These are phyloP conservation scores for Cenchrus purpureus DNA, from an alignment of 176 grass and related monocot genomes.

Conservation along the genomic window DNA sequence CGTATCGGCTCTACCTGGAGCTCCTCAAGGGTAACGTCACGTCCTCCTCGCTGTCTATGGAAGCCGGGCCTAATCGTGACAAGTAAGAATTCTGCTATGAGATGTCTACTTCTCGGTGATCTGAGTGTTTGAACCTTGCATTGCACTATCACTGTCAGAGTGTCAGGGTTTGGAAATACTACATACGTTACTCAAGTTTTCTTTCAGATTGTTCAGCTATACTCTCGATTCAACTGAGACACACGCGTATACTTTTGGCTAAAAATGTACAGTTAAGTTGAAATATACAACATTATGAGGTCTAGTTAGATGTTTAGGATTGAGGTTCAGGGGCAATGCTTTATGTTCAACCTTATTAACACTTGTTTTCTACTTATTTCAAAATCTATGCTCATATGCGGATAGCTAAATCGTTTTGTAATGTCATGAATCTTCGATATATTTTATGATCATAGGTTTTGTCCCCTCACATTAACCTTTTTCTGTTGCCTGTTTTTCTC, in stretches of 20 bases:
- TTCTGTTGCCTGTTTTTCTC: not conserved
- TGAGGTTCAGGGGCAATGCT: not conserved
- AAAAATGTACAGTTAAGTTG: not conserved
- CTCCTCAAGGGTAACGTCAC: slow-evolving; percentile 64
- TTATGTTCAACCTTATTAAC: not conserved
- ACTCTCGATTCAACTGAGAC: not conserved
- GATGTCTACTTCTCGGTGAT: not conserved
- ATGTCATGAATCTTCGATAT: not conserved
- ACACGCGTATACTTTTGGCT: not conserved
- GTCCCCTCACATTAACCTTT: not conserved
- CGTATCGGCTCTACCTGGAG: slow-evolving; percentile 86
- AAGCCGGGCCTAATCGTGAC: slow-evolving; percentile 58
- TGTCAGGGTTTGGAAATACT: not conserved
- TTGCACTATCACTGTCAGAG: not conserved
- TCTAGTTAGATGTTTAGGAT: not conserved
- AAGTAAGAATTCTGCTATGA: slow-evolving; percentile 51
- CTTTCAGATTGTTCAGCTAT: not conserved
- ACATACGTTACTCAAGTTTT: not conserved
- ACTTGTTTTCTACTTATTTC: not conserved
- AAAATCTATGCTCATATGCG: not conserved
- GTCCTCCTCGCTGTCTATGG: slow-evolving; percentile 40
- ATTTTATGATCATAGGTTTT: not conserved
- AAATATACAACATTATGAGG: not conserved
- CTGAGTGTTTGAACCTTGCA: not conserved
- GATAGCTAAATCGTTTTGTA: not conserved